Base-by-base conservation (phyloP, 768 basidiomycete species). In the Hysterangium stoloniferum region DNA sequence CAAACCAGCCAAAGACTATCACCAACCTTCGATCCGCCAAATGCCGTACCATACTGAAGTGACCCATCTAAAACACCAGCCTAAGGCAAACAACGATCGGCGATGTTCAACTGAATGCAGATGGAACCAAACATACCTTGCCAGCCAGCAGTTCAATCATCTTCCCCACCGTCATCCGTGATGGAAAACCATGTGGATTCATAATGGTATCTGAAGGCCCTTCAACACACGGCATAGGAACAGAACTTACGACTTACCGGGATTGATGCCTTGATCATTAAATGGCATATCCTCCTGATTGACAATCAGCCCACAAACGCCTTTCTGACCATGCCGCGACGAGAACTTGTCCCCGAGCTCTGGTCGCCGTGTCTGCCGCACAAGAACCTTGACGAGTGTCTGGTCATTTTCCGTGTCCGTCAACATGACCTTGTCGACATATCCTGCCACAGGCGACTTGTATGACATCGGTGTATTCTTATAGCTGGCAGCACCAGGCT, bases 131-230 rank as follows among this genome's bases (percentile, higher is more conserved):
- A 13, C 19, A 43, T 52, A 87, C 89, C 78, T 99, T 99, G 45
- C 96, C 95, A 11, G 93, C 88, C 28, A 99, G 70, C 19, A 97
- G 73, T 67, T 99, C 96, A 47, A 99, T 96, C 96, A 99, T 99
- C 73, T 99, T 99, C 43, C 96, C 96, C 25, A 99, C 96, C 22
- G 96, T 99, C 93, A 94, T 97, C 48, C 95, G 88, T 52, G 91
- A 95, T 4, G 96, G 96, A 75, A 99, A 98, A 61, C 96, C 96
- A 68, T 99, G 96, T 3, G 96, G 96, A 64, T 99, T 99, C 95
- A 99, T 98, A 71, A 99, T 96, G 15, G 94, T 91, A 67, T 99
- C 95, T 86, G 66, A 37, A 50, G 36, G 20, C 45, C 52, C 45
- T 58, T 58, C 24, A 33, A 41, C 43, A 53, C 50, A 41, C n/a